Conservation (phyloP, 1,139 yeast genomes). For the Pichia sp. region DNA sequence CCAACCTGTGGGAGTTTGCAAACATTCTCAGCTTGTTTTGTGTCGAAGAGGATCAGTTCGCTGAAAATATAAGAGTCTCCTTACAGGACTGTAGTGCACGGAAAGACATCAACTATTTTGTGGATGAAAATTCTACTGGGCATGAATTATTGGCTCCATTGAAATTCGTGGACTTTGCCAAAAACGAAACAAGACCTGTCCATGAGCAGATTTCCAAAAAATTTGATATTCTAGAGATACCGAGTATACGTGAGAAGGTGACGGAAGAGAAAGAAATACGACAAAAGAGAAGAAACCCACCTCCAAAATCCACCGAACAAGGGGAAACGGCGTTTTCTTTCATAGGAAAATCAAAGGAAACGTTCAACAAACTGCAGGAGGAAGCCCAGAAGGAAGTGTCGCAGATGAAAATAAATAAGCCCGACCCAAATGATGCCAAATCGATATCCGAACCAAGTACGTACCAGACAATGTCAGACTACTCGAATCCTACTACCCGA, state of each 20-base stretch:
- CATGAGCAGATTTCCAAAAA: constrained; percentile 20
- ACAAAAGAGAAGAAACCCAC: constrained; percentile 30
- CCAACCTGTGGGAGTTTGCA: constrained; percentile 79
- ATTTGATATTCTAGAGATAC: constrained; percentile 17
- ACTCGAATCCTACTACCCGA: constrained; percentile 47
- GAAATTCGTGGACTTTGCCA: constrained; percentile 44
- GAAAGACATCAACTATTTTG: constrained; percentile 56
- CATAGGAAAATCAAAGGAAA: constrained; percentile 27
- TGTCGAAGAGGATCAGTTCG: constrained; percentile 71
- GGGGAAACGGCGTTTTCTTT: constrained; percentile 25
- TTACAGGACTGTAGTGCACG: constrained; percentile 67
- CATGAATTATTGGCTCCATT: constrained; percentile 57
- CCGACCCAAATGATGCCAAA: constrained; percentile 5
- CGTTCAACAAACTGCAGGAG: constrained; percentile 28
- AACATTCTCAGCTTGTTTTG: constrained; percentile 73
- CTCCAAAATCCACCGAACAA: constrained; percentile 29
- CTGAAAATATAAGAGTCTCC: constrained; percentile 63
- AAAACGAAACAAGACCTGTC: constrained; percentile 32
- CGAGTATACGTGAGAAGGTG: constrained; percentile 1
- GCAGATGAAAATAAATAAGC: constrained; percentile 6
- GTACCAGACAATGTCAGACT: constrained; percentile 31
- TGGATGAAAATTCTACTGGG: constrained; percentile 61
- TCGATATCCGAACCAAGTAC: constrained; percentile 29
- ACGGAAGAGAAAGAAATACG: not conserved
- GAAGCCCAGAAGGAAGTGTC: constrained; percentile 26